A percentile compares a stretch with the other conserved stretches of the same genome.
These are phyloP conservation scores for Globisporangium irregulare DNA, from an alignment of 352 stramenopile genomes.

Conservation along the genomic window DNA sequence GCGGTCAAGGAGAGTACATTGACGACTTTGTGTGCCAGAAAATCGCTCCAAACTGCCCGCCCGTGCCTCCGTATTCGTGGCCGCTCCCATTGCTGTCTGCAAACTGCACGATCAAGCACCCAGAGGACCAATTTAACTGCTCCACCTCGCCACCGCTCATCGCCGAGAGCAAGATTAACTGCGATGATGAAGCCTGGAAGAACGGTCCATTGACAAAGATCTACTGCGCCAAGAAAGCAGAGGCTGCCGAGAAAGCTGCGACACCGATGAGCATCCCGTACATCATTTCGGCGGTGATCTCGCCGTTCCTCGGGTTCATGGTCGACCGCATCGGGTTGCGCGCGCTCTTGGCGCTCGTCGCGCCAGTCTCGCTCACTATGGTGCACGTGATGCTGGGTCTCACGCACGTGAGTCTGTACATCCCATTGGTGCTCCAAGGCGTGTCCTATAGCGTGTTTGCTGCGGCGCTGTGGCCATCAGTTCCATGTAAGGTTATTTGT, in stretches of 20 bases:
- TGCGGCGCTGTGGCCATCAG: slow-evolving; percentile 90
- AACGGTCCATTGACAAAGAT: slow-evolving; percentile 48
- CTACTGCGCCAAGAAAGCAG: slow-evolving; percentile 65
- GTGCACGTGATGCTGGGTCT: slow-evolving; percentile 89
- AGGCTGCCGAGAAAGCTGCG: slow-evolving; percentile 65
- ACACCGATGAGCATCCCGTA: slow-evolving; percentile 93
- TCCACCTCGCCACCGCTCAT: slow-evolving; percentile 56
- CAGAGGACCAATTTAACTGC: slow-evolving; percentile 61
- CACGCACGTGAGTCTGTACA: slow-evolving; percentile 66
- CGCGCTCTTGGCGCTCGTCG: slow-evolving; percentile 78
- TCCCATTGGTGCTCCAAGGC: slow-evolving; percentile 88
- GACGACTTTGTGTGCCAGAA: slow-evolving; percentile 46
- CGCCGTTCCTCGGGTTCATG: slow-evolving; percentile 88
- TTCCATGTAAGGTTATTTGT: slow-evolving; percentile 52
- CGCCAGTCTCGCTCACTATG: slow-evolving; percentile 74
- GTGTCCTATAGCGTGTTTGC: slow-evolving; percentile 92
- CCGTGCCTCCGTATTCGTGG: slow-evolving; percentile 70
- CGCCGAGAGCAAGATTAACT: slow-evolving; percentile 74
- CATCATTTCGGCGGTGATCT: slow-evolving; percentile 89
- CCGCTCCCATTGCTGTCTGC: slow-evolving; percentile 61
- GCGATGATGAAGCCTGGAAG: slow-evolving; percentile 75
- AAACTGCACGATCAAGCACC: slow-evolving; percentile 69
- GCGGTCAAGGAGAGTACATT: slow-evolving; percentile 54
- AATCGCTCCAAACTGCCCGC: slow-evolving; percentile 49
- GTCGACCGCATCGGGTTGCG: slow-evolving; percentile 89